Evolutionary conservation across 2,329 filamentous ascomycete species (phyloP).

Genomic region (Westerdykella aurantiaca): DNA sequence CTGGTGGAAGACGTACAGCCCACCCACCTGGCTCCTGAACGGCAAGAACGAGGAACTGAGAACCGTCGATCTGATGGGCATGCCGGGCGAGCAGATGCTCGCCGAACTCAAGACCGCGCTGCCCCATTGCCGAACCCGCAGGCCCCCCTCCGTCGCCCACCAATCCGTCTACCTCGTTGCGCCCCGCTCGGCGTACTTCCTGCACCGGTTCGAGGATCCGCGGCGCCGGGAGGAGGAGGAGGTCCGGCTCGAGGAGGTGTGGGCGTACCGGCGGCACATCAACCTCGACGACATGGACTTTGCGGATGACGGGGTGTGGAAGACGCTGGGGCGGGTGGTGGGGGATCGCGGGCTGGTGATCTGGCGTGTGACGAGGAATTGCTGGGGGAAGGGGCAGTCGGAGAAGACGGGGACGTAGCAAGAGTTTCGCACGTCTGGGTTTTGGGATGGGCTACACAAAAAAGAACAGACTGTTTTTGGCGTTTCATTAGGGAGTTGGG

Average conservation of each 20-base stretch:
- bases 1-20: conserved; percentile 86
- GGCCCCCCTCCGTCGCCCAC: conserved; percentile 42
- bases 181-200: conserved; percentile 63
- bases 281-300: conserved; percentile 79
- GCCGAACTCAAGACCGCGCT: conserved; percentile 54
- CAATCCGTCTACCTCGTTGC: conserved; percentile 58
- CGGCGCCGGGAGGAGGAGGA: conserved; percentile 29
- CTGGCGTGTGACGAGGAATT: conserved; percentile 40
- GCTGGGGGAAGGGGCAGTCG: conserved; percentile 17
- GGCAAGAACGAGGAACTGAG: conserved; percentile 66
- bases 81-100: conserved; percentile 57
- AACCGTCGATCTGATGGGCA: conserved; percentile 69
- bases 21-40: conserved; percentile 73
- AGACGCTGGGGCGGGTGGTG: conserved; percentile 62
- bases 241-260: conserved; percentile 63
- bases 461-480: too few relatives aligned
- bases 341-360: conserved; percentile 43
- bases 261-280: conserved; percentile 61
- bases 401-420: too few relatives aligned
- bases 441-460: too few relatives aligned
- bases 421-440: too few relatives aligned
- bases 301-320: conserved; percentile 68
- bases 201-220: conserved; percentile 50
- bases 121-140: conserved; percentile 38
- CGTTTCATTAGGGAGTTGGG: too few relatives aligned